Base-by-base conservation (phyloP, 345 rosid species). In the Rubroshorea leprosula region DNA sequence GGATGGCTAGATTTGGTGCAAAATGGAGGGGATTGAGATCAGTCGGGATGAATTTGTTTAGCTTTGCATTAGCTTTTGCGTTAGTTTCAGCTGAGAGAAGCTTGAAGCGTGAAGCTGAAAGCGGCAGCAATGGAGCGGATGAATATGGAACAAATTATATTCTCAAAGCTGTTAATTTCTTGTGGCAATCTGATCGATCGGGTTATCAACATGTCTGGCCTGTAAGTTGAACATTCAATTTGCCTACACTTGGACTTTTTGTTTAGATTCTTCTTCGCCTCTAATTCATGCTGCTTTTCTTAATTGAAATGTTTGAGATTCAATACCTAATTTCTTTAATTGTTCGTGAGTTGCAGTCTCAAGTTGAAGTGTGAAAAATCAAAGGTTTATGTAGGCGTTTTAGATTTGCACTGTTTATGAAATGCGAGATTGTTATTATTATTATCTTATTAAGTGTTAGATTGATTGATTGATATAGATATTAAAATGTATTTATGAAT, bases 191-290 rank as follows among this genome's bases (percentile, higher is more conserved):
- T 53, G 64, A 71, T 67, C 62, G 54, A 38, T 60, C 72, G 0
- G 79, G 88, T 61, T 83, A 86, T 68, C 68, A 66, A 1, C 95
- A 80, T 70, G 83, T 83, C 60, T 86, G 95, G 95, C 95, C 95
- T 22, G 95, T 83, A 75, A 70, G 17, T 52, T 8, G 6, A 62
- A 24, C 0, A 8, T 18, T 39, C 6, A 14, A 14, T 43, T 24
- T 19, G 6, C 46, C 23, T 24, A 48, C 52, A 16, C 51, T 24
- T 2, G 15, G 23, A 8, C 25, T 48, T 39, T 46, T 25, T 29
- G 46, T 29, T 31, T 39, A 49, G 55, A 22, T 23, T 38, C 15
- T 21, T 38, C 25, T 18, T 22, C 54, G 23, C 4, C 14, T 8
- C 8, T 6, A 2, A 49, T n/a, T 49, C 51, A 12, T 8, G 13